Conservation (phyloP, 148 eudicot genomes). For the Nepenthes gracilis region DNA sequence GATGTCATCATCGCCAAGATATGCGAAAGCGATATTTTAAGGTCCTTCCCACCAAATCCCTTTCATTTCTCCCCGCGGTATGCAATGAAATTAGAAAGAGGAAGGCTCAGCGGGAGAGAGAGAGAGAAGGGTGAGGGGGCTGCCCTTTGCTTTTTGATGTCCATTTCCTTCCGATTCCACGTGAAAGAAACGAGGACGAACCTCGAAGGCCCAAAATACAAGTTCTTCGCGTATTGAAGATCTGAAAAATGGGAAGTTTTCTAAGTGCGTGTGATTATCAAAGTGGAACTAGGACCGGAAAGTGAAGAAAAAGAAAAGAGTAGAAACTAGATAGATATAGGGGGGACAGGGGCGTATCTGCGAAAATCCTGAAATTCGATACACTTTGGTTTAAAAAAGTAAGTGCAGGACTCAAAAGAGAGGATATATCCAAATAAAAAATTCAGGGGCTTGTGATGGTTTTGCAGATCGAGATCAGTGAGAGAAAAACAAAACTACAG, state of each 20-base stretch:
- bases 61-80: background rate
- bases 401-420: constrained; percentile 8
- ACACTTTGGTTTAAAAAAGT: constrained; percentile 27
- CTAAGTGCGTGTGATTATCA: background rate
- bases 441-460: background rate
- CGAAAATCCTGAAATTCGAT: constrained; percentile 53
- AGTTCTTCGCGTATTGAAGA: too few species aligned
- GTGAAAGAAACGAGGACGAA: too few species aligned
- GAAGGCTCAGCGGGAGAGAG: too few species aligned
- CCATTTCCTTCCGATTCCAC: too few species aligned
- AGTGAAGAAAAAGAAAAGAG: background rate
- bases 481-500: constrained; percentile 9
- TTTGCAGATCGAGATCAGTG: constrained; percentile 4
- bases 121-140: too few species aligned
- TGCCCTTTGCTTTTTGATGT: too few species aligned
- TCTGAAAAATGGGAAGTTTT: too few species aligned
- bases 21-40: constrained; percentile 17
- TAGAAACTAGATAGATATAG: background rate
- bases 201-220: too few species aligned
- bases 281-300: background rate
- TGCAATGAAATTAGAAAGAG: background rate
- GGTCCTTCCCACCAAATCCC: constrained; percentile 5
- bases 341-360: constrained; percentile 57
- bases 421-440: constrained; percentile 5
- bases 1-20: constrained; percentile 21